Conservation (phyloP, 2,329 filamentous ascomycete species). For the Colletotrichum orchidophilum region DNA sequence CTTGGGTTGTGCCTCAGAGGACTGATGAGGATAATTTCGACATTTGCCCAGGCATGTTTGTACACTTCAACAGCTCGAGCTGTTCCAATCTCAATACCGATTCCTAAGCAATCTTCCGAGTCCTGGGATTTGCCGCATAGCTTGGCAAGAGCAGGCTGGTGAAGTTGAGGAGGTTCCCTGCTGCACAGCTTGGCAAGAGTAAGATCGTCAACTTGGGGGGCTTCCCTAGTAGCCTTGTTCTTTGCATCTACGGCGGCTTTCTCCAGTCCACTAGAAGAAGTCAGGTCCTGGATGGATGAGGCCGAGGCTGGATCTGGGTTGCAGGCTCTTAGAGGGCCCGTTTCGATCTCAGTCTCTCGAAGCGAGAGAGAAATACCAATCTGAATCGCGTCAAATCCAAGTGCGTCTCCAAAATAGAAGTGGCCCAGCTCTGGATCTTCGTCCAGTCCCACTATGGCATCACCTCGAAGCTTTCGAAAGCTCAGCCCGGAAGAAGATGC, state of each 20-base stretch:
- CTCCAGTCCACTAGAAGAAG: neutral
- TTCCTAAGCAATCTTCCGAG: too few species aligned
- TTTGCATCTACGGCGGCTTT: neutral
- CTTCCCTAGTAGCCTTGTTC: neutral
- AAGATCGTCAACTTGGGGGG: neutral
- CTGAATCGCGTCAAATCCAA: neutral
- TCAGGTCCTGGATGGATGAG: neutral
- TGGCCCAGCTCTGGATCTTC: neutral
- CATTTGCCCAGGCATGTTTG: neutral
- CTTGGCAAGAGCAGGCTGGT: neutral
- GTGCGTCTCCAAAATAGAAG: neutral
- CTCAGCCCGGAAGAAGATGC: neutral
- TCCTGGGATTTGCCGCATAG: too few species aligned
- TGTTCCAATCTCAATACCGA: neutral
- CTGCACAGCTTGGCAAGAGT: neutral
- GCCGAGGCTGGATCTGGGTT: neutral
- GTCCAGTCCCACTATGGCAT: neutral
- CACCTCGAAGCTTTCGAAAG: neutral
- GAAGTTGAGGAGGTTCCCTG: neutral
- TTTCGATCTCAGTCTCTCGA: neutral
- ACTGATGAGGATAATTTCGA: neutral
- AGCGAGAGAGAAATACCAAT: neutral
- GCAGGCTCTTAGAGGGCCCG: neutral
- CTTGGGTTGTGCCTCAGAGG: neutral
- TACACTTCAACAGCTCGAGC: neutral